A percentile compares a stretch with the other conserved stretches of the same genome.
Conservation (phyloP, 768 basidiomycete species). For the Rhizopogon vesiculosus region DNA sequence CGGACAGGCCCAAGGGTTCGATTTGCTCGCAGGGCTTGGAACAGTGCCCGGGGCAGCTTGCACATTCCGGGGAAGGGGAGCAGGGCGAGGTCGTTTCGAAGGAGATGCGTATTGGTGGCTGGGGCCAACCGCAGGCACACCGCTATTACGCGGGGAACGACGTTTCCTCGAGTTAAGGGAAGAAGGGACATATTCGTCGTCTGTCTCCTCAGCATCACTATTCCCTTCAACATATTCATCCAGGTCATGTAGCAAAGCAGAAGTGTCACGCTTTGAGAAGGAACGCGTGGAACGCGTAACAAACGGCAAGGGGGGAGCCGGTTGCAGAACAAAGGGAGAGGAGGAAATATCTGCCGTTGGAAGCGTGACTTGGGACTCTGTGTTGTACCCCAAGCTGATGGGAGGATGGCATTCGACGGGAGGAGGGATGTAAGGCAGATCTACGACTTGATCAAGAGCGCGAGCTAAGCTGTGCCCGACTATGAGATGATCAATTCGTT, state of each 20-base stretch:
- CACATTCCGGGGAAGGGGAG: slow-evolving; percentile 41
- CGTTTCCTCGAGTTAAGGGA: slow-evolving; percentile 29
- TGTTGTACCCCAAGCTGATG: not conserved
- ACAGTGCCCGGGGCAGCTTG: slow-evolving; percentile 29
- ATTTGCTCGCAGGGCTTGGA: slow-evolving; percentile 17
- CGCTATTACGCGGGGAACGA: slow-evolving; percentile 11
- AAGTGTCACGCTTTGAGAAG: not conserved
- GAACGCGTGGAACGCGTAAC: slow-evolving; percentile 12
- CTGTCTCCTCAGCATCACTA: slow-evolving; percentile 34
- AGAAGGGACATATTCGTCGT: slow-evolving; percentile 44
- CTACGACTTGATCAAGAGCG: not conserved
- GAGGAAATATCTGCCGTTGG: not conserved
- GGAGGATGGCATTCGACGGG: slow-evolving; percentile 2
- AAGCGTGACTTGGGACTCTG: not conserved
- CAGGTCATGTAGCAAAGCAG: slow-evolving; percentile 3
- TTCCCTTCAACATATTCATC: slow-evolving; percentile 31
- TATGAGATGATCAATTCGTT: slow-evolving; percentile 10
- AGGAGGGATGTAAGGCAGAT: slow-evolving; percentile 13
- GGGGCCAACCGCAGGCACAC: not conserved
- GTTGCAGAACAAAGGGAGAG: not conserved
- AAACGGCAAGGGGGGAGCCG: slow-evolving; percentile 1
- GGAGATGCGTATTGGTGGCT: not conserved
- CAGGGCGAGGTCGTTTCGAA: slow-evolving; percentile 24
- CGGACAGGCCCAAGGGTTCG: slow-evolving; percentile 40
- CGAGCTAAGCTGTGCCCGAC: slow-evolving; percentile 12